Evolutionary conservation across 495 filamentous ascomycete genomes (phyloP), one percentile per base, ranked within the genome.

Genomic region (Thermochaetoides thermophila): DNA sequence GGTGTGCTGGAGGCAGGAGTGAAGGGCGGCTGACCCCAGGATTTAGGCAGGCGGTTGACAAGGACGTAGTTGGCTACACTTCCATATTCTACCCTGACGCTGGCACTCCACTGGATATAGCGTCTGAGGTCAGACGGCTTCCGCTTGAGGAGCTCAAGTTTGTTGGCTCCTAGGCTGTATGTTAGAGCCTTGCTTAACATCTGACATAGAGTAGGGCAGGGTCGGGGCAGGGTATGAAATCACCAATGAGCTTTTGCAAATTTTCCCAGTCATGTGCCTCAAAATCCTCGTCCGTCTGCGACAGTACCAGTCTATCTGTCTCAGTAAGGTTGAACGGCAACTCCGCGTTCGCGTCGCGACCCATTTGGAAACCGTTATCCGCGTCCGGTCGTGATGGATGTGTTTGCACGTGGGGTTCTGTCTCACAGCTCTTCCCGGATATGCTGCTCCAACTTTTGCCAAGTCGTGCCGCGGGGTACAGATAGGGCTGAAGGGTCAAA

Each of bases 61-160:
- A 82, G 62, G 39, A 96, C 66, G 48, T 76, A 94, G 45, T 76
- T 73, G 26, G 73, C 81, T 38, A 85, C 80, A 38, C 65, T 68
- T 37, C 84, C 84, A 53, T 89, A 92, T 35, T 74, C 44, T 19
- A 61, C 56, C 40, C 81, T 84, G 31, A 67, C 81, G 29, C 73
- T 56, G 34, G 65, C 58, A 7, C 72, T 74, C 85, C 85, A 94
- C 33, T 69, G 54, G 33, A 89, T 74, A 55, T 96, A 96, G 29
- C 80, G 78, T 48, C 72, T 65, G 7, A 93, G 68, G 49, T 89
- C 81, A 39, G 78, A 84, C 19, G 87, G 87, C 52, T 73, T 76
- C 37, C 87, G 73, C 55, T 81, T 81, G 19, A 96, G 67, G 9
- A 74, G 64, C 17, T 64, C 69, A 44, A 94, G 78, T 28, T 80